Evolutionary conservation across 805 yeast species (phyloP).

Genomic region (Kodamaea hsintzibuensis): DNA sequence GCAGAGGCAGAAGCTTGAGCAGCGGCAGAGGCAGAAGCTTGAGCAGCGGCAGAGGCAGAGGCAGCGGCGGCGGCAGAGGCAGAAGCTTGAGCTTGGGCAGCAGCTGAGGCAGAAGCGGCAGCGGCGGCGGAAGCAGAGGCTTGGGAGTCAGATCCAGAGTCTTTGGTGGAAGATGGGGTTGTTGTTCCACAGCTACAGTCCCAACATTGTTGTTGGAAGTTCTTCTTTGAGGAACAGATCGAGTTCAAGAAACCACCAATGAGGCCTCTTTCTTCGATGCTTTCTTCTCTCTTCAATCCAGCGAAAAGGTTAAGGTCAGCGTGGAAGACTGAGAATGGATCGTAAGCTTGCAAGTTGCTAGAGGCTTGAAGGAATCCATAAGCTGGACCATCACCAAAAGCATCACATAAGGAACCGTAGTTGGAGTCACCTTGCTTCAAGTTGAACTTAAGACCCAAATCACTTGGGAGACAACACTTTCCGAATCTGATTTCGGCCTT

Average conservation of each 20-base stretch:
- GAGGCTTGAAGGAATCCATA: slow-evolving; percentile 1
- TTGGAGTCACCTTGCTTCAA: slow-evolving; percentile 11
- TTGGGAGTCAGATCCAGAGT: background rate
- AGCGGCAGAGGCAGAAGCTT: slow-evolving; percentile 5
- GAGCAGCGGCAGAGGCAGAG: slow-evolving; percentile 4
- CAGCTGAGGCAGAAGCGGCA: slow-evolving; percentile 5
- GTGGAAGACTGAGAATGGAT: slow-evolving; percentile 9
- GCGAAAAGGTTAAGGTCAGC: slow-evolving; percentile 5
- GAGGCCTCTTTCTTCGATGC: slow-evolving; percentile 1
- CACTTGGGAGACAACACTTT: slow-evolving; percentile 26
- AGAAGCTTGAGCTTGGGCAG: slow-evolving; percentile 5
- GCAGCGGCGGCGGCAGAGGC: slow-evolving; percentile 5
- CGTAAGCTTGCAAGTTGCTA: background rate
- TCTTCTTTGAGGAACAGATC: slow-evolving; percentile 5
- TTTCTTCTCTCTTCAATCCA: slow-evolving; percentile 12
- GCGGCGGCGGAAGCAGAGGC: slow-evolving; percentile 3
- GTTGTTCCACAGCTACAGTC: slow-evolving; percentile 13
- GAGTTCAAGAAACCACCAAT: background rate
- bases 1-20: slow-evolving; percentile 1
- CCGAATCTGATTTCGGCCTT: slow-evolving; percentile 18
- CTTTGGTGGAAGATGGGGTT: background rate
- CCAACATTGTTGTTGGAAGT: slow-evolving; percentile 14
- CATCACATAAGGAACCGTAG: slow-evolving; percentile 6
- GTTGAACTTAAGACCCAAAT: slow-evolving; percentile 20
- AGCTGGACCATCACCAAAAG: slow-evolving; percentile 12